Percentiles rank a stretch among this genome's conserved stretches.
These are phyloP conservation scores for Leucocoprinus sp. DNA, from an alignment of 768 basidiomycete species.

Conservation along the genomic window DNA sequence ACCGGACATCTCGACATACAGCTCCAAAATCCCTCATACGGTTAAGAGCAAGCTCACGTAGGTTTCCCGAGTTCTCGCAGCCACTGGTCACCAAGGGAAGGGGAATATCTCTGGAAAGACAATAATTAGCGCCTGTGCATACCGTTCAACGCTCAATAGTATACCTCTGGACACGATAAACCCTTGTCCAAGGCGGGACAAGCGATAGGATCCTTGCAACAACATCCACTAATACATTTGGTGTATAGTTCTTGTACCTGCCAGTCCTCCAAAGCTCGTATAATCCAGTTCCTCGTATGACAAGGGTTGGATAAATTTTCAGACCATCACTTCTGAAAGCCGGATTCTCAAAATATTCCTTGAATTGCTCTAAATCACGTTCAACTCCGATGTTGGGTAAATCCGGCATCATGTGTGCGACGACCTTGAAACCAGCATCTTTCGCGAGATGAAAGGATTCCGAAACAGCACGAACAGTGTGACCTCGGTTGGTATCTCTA, in stretches of 20 bases:
- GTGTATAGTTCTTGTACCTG: constrained; percentile 98
- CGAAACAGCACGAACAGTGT: constrained; percentile 94
- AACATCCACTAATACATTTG: constrained; percentile 97
- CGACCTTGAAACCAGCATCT: constrained; percentile 99
- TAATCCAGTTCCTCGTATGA: constrained; percentile 93
- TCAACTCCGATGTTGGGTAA: constrained; percentile 96
- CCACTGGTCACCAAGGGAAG: constrained; percentile 94
- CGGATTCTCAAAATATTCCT: constrained; percentile 99
- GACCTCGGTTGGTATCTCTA: constrained; percentile 96
- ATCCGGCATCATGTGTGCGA: constrained; percentile 99
- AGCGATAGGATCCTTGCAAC: constrained; percentile 93
- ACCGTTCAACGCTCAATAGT: constrained; percentile 10
- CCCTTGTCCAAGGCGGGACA: constrained; percentile 97
- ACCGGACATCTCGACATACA: constrained; percentile 94
- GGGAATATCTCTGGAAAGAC: constrained; percentile 74
- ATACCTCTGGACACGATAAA: constrained; percentile 96
- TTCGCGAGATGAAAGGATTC: constrained; percentile 98
- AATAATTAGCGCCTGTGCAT: constrained; percentile 7
- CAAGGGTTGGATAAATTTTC: constrained; percentile 97
- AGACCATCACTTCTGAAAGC: constrained; percentile 95
- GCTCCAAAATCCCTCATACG: constrained; percentile 99
- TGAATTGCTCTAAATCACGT: constrained; percentile 96
- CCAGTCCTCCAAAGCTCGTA: constrained; percentile 96
- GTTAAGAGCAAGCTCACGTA: constrained; percentile 91
- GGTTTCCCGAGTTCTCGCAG: constrained; percentile 95